Evolutionary conservation across 257 asterid genomes (phyloP).

Genomic region (Solanum dulcamara): DNA sequence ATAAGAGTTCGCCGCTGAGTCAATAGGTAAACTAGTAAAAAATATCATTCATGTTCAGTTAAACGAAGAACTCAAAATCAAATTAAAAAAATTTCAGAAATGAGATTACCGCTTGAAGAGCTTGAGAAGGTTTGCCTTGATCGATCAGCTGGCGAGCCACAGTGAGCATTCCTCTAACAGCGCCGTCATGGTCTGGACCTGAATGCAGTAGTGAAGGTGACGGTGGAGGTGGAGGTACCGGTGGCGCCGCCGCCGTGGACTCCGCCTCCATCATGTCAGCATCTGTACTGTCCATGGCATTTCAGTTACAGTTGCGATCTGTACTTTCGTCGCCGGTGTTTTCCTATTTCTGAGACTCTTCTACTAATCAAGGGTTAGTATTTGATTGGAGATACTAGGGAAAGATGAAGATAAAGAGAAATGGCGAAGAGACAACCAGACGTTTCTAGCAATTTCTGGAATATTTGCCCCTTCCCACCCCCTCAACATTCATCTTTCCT

Average conservation of each 20-base stretch:
- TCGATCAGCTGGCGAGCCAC: constrained; percentile 67
- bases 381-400: background rate
- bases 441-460: constrained; percentile 40
- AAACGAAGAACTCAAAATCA: background rate
- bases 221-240: constrained; percentile 4
- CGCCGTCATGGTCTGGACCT: constrained; percentile 26
- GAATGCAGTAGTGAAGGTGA: constrained; percentile 8
- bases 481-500: background rate
- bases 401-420: background rate
- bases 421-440: constrained; percentile 5
- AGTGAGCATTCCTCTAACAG: constrained; percentile 38
- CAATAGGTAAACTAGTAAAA: background rate
- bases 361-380: background rate
- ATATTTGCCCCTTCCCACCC: background rate
- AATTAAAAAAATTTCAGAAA: background rate
- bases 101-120: constrained; percentile 68
- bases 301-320: constrained; percentile 1
- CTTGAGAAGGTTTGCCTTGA: constrained; percentile 79
- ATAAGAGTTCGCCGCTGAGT: background rate
- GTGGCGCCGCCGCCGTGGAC: constrained; percentile 1
- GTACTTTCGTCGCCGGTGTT: background rate
- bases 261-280: constrained; percentile 78
- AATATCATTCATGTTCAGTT: background rate
- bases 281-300: constrained; percentile 57
- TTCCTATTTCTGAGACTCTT: background rate